Evolutionary conservation across 768 basidiomycete species (phyloP), one percentile per base, ranked within the genome.

Genomic region (Mycena pura): DNA sequence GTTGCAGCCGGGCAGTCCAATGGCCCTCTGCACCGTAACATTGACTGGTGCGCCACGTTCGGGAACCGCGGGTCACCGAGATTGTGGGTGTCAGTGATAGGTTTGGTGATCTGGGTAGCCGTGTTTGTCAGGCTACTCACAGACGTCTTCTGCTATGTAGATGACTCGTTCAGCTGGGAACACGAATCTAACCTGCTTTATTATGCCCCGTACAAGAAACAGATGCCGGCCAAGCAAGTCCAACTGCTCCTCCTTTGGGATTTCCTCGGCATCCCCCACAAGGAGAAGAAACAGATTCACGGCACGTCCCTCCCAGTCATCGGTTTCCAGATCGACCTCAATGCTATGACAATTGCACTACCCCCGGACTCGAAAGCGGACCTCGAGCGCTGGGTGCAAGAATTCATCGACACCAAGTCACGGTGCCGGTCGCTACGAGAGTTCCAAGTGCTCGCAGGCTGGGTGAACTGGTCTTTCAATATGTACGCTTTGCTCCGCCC

Each of bases 281-380:
- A 71, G 38, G 45, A 62, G 32, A 22, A 28, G 19, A 74, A 74
- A 51, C 72, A 74, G 32, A 5, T 70, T 0, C 69, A 46, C 24
- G 72, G 69, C 1, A 4, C 25, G 0, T 25, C 29, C 3, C 64
- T 75, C 7, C 45, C 54, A 1, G 57, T 77, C 27, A 73, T 77
- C 36, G 73, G 76, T 0, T 75, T 77, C 29, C n/a, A 65, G 0
- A 69, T 77, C 2, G 65, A 77, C 27, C 67, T 68, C 0, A 67
- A 73, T 19, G 15, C 27, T 0, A 70, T 77, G 68, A 28, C 51
- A 0, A 63, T 68, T 2, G 48, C 48, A 0, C 64, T 74, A 49
- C 60, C 65, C 0, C 22, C 25, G 0, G 68, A 70, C 0, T 59
- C 59, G 0, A 39, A 55, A 1, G 3, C 11, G 0, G 51, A 62